Conservation (phyloP, 2,329 filamentous ascomycete genomes). For the Colletotrichum ledebouriae region DNA sequence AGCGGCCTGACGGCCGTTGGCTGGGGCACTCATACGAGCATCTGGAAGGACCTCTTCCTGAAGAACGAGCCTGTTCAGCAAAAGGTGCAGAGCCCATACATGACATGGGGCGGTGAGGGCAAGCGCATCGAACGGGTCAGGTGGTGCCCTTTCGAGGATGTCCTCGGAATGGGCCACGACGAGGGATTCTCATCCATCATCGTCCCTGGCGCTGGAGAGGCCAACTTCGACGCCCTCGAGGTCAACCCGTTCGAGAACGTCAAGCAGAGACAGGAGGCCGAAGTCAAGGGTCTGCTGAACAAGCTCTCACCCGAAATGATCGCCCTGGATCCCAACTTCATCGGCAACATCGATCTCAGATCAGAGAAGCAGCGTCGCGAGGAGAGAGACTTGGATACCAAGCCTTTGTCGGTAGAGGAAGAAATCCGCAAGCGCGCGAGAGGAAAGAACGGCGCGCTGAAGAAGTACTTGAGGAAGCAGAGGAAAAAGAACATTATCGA, state of each 20-base stretch:
- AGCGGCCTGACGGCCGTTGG: constrained; percentile 88
- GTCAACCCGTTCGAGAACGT: constrained; percentile 94
- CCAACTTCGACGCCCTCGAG: constrained; percentile 95
- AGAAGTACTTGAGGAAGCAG: constrained; percentile 92
- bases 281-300: constrained; percentile 91
- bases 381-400: constrained; percentile 84
- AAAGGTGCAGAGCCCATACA: constrained; percentile 89
- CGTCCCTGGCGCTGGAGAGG: constrained; percentile 93
- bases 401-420: constrained; percentile 68
- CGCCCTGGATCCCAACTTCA: constrained; percentile 89
- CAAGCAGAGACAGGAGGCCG: constrained; percentile 92
- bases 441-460: constrained; percentile 89
- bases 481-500: constrained; percentile 94
- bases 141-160: constrained; percentile 96
- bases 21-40: constrained; percentile 88
- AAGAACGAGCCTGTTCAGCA: constrained; percentile 78
- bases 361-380: constrained; percentile 82
- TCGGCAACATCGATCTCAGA: constrained; percentile 87
- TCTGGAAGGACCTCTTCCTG: constrained; percentile 92
- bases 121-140: constrained; percentile 82
- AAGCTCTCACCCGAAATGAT: constrained; percentile 99
- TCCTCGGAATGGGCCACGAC: constrained; percentile 87
- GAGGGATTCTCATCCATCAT: constrained; percentile 91
- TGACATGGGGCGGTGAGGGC: constrained; percentile 92
- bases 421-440: constrained; percentile 82